Evolutionary conservation across 2,329 filamentous ascomycete genomes (phyloP).

Genomic region (Phoma sp.): DNA sequence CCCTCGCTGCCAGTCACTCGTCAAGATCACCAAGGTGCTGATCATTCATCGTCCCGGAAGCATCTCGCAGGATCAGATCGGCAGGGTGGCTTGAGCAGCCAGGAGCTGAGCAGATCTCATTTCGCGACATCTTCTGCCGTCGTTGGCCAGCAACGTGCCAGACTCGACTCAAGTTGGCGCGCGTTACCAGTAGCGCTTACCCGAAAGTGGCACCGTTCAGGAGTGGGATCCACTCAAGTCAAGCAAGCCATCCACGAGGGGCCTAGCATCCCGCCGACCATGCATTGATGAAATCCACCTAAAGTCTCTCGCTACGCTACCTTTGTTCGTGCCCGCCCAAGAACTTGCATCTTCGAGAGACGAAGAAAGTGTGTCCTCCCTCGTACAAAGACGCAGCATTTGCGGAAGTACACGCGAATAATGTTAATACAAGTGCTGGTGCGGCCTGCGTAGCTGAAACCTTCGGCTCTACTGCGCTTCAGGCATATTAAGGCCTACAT

Average conservation of each 20-base stretch:
- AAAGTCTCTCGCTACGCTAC: conserved; percentile 1
- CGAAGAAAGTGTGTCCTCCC: too few relatives aligned
- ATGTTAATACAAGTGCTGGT: neutral
- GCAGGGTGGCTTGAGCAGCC: conserved; percentile 17
- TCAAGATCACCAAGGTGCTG: conserved; percentile 2
- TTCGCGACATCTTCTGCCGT: conserved; percentile 21
- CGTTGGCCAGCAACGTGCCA: conserved; percentile 23
- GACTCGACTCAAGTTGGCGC: conserved; percentile 26
- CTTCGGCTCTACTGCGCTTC: conserved; percentile 12
- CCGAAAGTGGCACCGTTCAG: conserved; percentile 13
- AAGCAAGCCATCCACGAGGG: conserved; percentile 12
- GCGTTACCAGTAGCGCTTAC: conserved; percentile 24
- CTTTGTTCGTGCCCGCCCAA: conserved; percentile 8
- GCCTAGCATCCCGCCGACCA: conserved; percentile 15
- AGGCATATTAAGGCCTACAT: conserved; percentile 14
- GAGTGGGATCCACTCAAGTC: conserved; percentile 17
- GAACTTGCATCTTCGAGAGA: conserved; percentile 1
- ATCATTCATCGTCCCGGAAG: conserved; percentile 11
- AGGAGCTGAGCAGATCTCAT: conserved; percentile 26
- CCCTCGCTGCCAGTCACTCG: conserved; percentile 4
- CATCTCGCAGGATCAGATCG: conserved; percentile 14
- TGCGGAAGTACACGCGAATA: neutral
- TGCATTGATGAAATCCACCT: conserved; percentile 10
- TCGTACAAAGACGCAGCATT: conserved; percentile 3
- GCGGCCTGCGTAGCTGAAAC: conserved; percentile 13